These are phyloP conservation scores for Apium graveolens DNA, from an alignment of 129 eudicot species.

Conservation along the genomic window DNA sequence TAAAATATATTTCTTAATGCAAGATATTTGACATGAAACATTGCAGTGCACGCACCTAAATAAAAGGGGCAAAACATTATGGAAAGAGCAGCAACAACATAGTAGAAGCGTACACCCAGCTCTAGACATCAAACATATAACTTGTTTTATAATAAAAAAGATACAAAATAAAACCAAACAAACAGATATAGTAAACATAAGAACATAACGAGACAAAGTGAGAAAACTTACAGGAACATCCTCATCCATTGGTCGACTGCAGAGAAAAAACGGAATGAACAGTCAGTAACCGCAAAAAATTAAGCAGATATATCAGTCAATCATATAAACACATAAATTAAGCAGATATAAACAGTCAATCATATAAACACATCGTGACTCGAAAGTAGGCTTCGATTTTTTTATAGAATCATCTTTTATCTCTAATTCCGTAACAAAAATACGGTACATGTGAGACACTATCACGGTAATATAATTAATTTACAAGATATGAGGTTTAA, in stretches of 20 bases:
- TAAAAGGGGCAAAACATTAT: background rate
- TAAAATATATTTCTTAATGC: no score
- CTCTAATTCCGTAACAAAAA: background rate
- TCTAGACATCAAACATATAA: background rate
- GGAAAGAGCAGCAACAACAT: background rate
- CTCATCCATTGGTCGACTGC: slow-evolving; percentile 91
- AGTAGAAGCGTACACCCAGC: background rate
- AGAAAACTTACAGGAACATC: slow-evolving; percentile 67
- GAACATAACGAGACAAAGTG: background rate
- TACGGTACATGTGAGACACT: background rate
- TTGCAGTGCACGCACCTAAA: background rate
- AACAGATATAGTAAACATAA: background rate
- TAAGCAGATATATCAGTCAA: background rate
- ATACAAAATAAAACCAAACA: background rate
- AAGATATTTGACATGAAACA: background rate
- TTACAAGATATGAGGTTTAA: no score
- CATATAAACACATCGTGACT: background rate
- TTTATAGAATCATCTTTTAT: background rate
- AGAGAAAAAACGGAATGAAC: background rate
- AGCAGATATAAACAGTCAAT: background rate
- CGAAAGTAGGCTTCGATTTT: background rate
- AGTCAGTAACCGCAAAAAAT: slow-evolving; percentile 1
- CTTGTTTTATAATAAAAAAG: no score
- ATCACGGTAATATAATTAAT: background rate
- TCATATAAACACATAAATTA: background rate